Evolutionary conservation across 768 basidiomycete species (phyloP), one percentile per base, ranked within the genome.

Genomic region (Leccinum incarnatum): DNA sequence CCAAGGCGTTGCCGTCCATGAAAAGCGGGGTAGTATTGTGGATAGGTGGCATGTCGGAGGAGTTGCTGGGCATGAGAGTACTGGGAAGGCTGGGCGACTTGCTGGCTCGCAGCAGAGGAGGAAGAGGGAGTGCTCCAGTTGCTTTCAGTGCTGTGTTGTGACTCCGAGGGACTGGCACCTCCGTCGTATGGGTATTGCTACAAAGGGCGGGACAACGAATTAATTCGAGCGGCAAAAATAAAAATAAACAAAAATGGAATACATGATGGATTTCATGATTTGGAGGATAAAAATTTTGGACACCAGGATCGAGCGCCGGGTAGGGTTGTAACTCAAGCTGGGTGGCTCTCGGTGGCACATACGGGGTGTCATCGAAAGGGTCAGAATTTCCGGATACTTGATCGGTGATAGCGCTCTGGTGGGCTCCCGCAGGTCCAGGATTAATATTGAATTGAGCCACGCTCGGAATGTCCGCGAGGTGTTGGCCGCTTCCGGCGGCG

Each of bases 41-140:
- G 53, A 34, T 65, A 59, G 0, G 50, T 50, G 36, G 6, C 8
- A 34, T 19, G 55, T 6, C 47, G 63, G 23, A 37, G 45, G 1
- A 57, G 55, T 23, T 46, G 36, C 5, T 61, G 51, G 29, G 45
- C 9, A 14, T 61, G 64, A 10, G 62, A 23, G 25, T 61, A 62
- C 6, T 64, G 62, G 21, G 55, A 47, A 25, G 36, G 42, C 0
- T 65, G 63, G 2, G 56, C 27, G 12, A 59, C 21, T 19, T 48
- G 67, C 14, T 58, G 63, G 10, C 66, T 63, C 11, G 68, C 61
- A 2, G 62, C 37, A 4, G 73, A 68, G 1, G 67, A 67, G 0
- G 70, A 64, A 4, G 71, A 67, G 0, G 66, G 62, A 14, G 59
- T 54, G 40, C 72, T 72, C 69, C 72, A 71, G 42, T 56, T 65